Evolutionary conservation across 306 rosid species (phyloP), one percentile per base, ranked within the genome.

Genomic region (Lathyrus sativus): DNA sequence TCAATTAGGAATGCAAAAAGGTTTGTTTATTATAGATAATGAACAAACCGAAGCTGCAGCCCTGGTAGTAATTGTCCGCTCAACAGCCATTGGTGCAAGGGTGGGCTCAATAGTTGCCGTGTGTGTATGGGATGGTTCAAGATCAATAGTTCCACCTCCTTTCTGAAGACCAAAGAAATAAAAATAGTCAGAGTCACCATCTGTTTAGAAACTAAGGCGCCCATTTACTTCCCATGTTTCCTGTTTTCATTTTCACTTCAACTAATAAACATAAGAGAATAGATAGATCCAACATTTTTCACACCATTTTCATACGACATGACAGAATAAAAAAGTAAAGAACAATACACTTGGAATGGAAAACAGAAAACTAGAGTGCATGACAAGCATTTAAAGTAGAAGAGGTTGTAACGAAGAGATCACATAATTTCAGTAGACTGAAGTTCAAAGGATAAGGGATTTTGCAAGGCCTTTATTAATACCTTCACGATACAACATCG

Each of bases 401-500:
- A 6, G 51, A 44, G 29, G 45, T 50, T 62, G 56, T 59, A 62
- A 50, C 50, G 39, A 11, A 73, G 56, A 62, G 9, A 80, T 50
- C 22, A 45, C 29, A 62, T 7, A 50, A 75, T 65, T 13, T 57
- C 5, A 46, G 61, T 35, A 33, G 29, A 39, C 6, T 68, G 62
- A 35, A 39, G 51, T 44, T 38, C 1, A 7, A 62, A 45, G 45
- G 29, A 69, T 22, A 62, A 49, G 56, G 39, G 68, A 68, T 31
- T 53, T 76, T 24, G 43, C 50, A 70, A 28, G 13, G 65, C 56
- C 69, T 63, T 18, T 17, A 22, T 54, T 51, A 80, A 41, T 67
- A 92, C 98, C 98, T 92, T 92, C 71, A 90, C 86, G 37, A 92
- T 92, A 90, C 96, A 92, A 62, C 98, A 92, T 68, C 87, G 83